phyloP scores from a whole-genome alignment of 176 grass and related monocot genomes.

The Avena atlantica region DNA sequence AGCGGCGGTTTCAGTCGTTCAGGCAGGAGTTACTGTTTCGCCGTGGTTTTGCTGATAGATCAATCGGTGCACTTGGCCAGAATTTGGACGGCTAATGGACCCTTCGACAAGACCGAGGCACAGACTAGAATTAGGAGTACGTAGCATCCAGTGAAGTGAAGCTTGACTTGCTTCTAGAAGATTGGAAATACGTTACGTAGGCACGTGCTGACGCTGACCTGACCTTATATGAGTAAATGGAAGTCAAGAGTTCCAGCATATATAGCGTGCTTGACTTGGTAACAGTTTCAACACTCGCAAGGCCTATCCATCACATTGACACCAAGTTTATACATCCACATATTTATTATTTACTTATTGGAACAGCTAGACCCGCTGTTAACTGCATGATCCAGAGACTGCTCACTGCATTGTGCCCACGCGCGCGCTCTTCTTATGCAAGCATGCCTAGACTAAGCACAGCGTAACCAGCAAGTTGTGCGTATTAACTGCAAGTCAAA shows the following conservation, averaged over 20 bases:
- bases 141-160: neutral
- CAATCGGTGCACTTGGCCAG: neutral
- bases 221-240: neutral
- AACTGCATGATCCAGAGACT: too few species aligned
- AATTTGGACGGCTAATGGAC: neutral
- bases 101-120: too few species aligned
- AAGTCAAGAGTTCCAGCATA: neutral
- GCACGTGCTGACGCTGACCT: neutral
- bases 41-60: neutral
- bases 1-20: neutral
- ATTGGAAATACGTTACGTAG: neutral
- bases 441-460: too few species aligned
- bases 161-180: conserved; percentile 15
- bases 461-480: too few species aligned
- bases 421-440: too few species aligned
- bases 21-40: neutral
- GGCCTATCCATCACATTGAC: neutral
- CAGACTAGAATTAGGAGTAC: neutral
- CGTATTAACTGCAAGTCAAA: conserved; percentile 20
- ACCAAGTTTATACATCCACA: neutral
- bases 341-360: neutral
- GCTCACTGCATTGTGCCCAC: too few species aligned
- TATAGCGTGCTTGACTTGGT: neutral
- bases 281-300: neutral
- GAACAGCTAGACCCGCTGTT: too few species aligned